phyloP scores from a whole-genome alignment of 2,329 filamentous ascomycete genomes.

The Domatiomyces catenatus region DNA sequence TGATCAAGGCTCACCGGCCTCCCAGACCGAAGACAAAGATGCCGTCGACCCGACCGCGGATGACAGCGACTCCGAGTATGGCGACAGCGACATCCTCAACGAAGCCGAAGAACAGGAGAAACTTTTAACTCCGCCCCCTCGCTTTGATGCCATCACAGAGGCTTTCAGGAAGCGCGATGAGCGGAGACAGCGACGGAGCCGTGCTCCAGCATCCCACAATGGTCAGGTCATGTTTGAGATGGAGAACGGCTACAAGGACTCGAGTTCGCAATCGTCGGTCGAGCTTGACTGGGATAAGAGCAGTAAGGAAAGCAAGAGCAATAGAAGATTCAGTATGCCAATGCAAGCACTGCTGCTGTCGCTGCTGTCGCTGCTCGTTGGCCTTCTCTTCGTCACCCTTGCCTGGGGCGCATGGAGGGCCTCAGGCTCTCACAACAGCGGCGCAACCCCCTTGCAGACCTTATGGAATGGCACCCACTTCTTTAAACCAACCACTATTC shows the following conservation, averaged over 20 bases:
- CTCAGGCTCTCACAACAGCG: conserved; percentile 23
- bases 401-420: conserved; percentile 42
- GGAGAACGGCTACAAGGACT: conserved; percentile 61
- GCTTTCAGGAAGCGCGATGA: conserved; percentile 31
- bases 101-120: conserved; percentile 53
- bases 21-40: neutral
- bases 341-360: conserved; percentile 13
- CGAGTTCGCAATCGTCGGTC: conserved; percentile 44
- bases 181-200: conserved; percentile 36
- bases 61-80: neutral
- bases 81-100: conserved; percentile 37
- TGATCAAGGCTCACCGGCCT: neutral
- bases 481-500: conserved; percentile 80
- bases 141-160: conserved; percentile 24
- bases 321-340: conserved; percentile 16
- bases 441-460: conserved; percentile 14
- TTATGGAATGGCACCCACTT: conserved; percentile 69
- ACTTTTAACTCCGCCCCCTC: conserved; percentile 27
- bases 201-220: conserved; percentile 27
- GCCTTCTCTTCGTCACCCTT: conserved; percentile 39
- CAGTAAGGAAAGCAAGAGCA: neutral
- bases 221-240: conserved; percentile 63
- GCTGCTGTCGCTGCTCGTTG: conserved; percentile 25
- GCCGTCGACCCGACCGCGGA: neutral
- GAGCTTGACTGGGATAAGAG: conserved; percentile 36